Evolutionary conservation across 176 grass and related monocot genomes (phyloP), one percentile per base, ranked within the genome.

Genomic region (Elaeis guineensis): DNA sequence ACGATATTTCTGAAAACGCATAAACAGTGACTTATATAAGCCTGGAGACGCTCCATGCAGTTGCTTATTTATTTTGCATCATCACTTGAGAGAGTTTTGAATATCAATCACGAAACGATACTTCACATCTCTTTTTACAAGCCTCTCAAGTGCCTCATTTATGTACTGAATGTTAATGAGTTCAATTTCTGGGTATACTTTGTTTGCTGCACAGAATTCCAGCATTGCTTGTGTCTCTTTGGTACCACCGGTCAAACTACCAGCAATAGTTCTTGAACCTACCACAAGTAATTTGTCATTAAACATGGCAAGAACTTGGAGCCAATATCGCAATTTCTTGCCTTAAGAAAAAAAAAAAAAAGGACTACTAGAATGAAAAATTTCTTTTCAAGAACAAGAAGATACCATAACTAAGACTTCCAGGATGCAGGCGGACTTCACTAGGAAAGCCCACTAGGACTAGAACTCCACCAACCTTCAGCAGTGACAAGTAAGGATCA

Each of bases 21-120:
- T 44, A 44, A 44, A 44, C 35, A 44, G 35, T 3, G 1, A 44
- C 35, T 44, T 12, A 14, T 14, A 44, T 12, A 44, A 44, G 35
- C 35, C 77, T 30, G 28, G 28, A 30, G 28, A 6, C 6, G 28
- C 28, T 6, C 5, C 28, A 5, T 30, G 28, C 28, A 30, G 28
- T 30, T 5, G 28, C 5, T 30, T 30, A 30, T 30, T 30, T 6
- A 30, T 6, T 30, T 30, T 30, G 28, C 25, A 58, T 64, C 25
- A 58, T 64, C 52, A 57, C 53, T 78, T 61, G 49, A 87, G 71
- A 14, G 89, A 86, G 69, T 87, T 92, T 68, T 65, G 32, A 87
- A 93, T 70, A 85, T 93, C 89, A 69, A 93, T 93, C 51, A 93
- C 83, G 6, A 93, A 93, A 23, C 89, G 76, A 30, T 81, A 93